Evolutionary conservation across 495 filamentous ascomycete genomes (phyloP), one percentile per base, ranked within the genome.

Genomic region (Neurospora cerealis): DNA sequence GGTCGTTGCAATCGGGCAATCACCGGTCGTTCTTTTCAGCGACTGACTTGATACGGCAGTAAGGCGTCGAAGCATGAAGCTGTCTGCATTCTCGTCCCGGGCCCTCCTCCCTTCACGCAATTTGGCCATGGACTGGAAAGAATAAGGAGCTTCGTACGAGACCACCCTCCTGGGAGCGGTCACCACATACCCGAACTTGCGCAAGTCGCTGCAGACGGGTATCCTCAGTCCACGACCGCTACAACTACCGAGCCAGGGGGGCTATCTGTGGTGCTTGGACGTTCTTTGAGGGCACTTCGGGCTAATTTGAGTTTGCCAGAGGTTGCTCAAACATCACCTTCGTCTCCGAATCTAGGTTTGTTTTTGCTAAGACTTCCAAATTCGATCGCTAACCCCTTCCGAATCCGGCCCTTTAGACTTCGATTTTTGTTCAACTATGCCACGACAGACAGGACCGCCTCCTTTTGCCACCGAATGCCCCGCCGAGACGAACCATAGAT

Each of bases 311-410:
- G 74, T 69, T 75, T 42, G 73, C 40, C 46, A 69, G 69, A 78
- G 42, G 80, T 82, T 78, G 74, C 78, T 74, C 79, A 78, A 76
- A 44, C 46, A n/a, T 42, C 69, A 69, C 40, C 38, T 46, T 73
- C 39, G 19, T 69, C 73, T 71, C 77, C 77, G 28, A 69, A 75
- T 77, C 46, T 42, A 78, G 78, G 73, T 66, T 73, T 69, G 72
- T 77, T 74, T 75, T 73, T 62, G 71, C 75, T 72, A 69, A 69
- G 60, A 71, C 32, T 74, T 78, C 80, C 78, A 70, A 46, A 78
- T 82, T 75, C 70, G 80, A 75, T 78, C 73, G 79, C 78, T 82
- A 77, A 81, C 66, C 73, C 69, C 62, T 77, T 76, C 80, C 78
- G 46, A 72, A 79, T 77, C 39, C 73, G 77, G 75, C 13, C 46